Conservation (phyloP, 129 eudicot species). For the Ambrosia trifida region DNA sequence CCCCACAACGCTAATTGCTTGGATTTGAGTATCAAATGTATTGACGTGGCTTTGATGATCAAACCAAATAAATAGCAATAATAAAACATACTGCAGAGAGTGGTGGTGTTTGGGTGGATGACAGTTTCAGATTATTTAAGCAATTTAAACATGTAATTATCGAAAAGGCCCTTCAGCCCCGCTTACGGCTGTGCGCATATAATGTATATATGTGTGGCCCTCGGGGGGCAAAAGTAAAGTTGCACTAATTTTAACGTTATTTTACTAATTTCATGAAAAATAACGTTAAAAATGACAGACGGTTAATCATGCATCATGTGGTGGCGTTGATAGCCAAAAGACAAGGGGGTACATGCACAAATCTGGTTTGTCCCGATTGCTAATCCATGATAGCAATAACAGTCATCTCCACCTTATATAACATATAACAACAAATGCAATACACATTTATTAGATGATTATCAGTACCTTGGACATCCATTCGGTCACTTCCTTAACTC, state of each 20-base stretch:
- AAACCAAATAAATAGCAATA: not conserved
- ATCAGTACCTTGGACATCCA: conserved; percentile 93
- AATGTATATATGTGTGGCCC: too few relatives aligned
- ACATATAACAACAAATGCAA: not conserved
- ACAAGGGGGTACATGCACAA: too few relatives aligned
- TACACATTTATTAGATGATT: not conserved
- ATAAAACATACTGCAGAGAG: not conserved
- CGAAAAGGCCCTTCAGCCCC: not conserved
- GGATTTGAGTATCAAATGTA: not conserved
- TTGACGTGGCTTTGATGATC: not conserved
- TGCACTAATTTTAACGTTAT: too few relatives aligned
- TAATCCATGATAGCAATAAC: not conserved
- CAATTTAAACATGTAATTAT: not conserved
- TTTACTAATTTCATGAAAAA: too few relatives aligned
- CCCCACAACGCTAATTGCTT: not conserved
- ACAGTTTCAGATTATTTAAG: not conserved
- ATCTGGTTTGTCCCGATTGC: too few relatives aligned
- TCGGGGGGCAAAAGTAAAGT: too few relatives aligned
- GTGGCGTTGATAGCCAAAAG: too few relatives aligned
- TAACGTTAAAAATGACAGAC: too few relatives aligned
- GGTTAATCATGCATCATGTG: too few relatives aligned
- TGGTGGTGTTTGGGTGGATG: not conserved
- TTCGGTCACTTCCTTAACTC: conserved; percentile 88
- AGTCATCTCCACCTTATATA: not conserved
- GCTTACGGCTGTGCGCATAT: too few relatives aligned